These are phyloP conservation scores for Helicostylum pulchrum DNA, from an alignment of 192 early-diverging fungal species.

Conservation along the genomic window DNA sequence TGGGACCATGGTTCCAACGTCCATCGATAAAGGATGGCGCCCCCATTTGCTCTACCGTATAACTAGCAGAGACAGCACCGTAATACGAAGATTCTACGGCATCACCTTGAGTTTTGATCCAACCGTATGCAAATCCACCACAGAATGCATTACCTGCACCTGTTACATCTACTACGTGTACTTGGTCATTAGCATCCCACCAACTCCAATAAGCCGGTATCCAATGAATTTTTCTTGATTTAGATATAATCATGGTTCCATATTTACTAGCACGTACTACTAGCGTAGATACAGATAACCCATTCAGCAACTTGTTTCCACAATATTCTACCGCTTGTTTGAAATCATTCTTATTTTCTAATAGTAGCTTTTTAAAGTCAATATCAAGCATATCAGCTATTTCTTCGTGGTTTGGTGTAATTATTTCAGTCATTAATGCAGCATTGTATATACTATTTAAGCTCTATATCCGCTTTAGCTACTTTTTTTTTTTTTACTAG, in stretches of 20 bases:
- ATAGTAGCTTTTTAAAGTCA: conserved; percentile 14
- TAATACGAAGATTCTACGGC: conserved; percentile 33
- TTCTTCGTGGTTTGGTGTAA: conserved; percentile 49
- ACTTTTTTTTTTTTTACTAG: background rate
- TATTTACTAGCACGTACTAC: conserved; percentile 33
- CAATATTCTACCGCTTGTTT: conserved; percentile 20
- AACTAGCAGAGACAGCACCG: conserved; percentile 40
- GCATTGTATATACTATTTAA: conserved; percentile 13
- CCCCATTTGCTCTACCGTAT: conserved; percentile 41
- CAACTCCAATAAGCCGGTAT: conserved; percentile 40
- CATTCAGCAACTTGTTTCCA: background rate
- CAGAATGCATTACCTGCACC: conserved; percentile 49
- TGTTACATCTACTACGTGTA: conserved; percentile 36
- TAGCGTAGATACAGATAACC: background rate
- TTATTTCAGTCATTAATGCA: conserved; percentile 28
- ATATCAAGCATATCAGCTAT: conserved; percentile 35
- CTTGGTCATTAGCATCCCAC: background rate
- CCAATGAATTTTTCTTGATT: conserved; percentile 1
- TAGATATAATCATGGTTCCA: conserved; percentile 25
- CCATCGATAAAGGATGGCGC: conserved; percentile 27
- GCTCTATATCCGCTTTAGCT: background rate
- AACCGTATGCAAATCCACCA: conserved; percentile 39
- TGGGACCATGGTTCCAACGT: conserved; percentile 23
- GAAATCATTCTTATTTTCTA: conserved; percentile 6
- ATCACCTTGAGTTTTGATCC: conserved; percentile 31